Base-by-base conservation (phyloP, 179 eudicot species). In the Beta corolliflora region DNA sequence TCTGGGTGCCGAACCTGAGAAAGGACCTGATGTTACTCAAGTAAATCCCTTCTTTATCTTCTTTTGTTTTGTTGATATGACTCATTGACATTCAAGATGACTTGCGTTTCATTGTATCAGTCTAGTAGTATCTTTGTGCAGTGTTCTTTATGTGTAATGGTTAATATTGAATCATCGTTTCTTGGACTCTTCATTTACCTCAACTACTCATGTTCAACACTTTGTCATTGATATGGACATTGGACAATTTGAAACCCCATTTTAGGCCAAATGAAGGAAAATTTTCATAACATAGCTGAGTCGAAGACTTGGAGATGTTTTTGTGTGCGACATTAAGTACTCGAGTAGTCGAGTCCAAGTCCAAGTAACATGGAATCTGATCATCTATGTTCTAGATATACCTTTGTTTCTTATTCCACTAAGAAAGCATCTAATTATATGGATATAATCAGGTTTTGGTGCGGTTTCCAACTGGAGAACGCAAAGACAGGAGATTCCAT, bases 11-110 rank as follows among this genome's bases (percentile, higher is more conserved):
- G 99, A 96, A 85, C 99, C 99, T 70, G 99, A 89, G 63, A 96
- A 96, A 85, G 98, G 98, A 73, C 94, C 98, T 71, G 91, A 93
- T 86, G 93, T 93, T 55, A 96, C 99, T 83, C 98, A 93, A 87
- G 99, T 96, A 91, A 86, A 63, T 75, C 48, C 53, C 59, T 36
- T 52, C 75, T 52, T 65, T 53, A 16, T 67, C 73, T 61, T 65
- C 4, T 46, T 7, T 52, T 72, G 45, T 59, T 76, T 31, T 13
- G 45, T 50, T 31, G 46, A 9, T 60, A 25, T 80, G 15, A n/a
- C 4, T 58, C 71, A n/a, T 41, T 13, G 16, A 6, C 58, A 63
- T 78, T 64, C 65, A 78, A 67, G 77, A 71, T 72, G 10, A 29
- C 19, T 21, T 60, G 23, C 53, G 46, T 56, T 7, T 71, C 41